Conservation (phyloP, 495 filamentous ascomycete species). For the Tuber calosporum region DNA sequence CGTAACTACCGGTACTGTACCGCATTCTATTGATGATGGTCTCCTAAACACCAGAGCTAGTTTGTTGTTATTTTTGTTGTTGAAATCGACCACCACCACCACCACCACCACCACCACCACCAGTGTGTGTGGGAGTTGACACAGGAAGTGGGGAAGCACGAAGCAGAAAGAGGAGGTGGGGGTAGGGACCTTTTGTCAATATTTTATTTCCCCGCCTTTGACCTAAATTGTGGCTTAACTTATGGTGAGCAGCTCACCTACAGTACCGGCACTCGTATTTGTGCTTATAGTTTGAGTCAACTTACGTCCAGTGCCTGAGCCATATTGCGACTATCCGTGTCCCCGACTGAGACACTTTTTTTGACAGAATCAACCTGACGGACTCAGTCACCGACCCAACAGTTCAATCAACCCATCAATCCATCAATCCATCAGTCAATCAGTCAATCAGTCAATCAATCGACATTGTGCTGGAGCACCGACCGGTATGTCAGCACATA, state of each 20-base stretch:
- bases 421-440: too few species aligned
- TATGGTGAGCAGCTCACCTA: neutral
- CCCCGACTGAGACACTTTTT: neutral
- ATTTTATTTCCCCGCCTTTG: neutral
- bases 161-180: neutral
- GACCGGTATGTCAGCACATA: neutral
- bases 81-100: neutral
- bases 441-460: neutral
- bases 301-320: neutral
- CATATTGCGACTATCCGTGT: neutral
- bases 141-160: neutral
- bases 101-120: too few species aligned
- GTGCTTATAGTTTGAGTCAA: neutral
- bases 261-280: neutral
- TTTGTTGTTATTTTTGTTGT: constrained; percentile 1
- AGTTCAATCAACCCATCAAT: too few species aligned
- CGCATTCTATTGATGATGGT: too few species aligned
- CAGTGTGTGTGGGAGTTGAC: neutral
- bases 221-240: neutral
- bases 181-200: neutral
- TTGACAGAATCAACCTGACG: too few species aligned
- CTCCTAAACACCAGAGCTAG: neutral
- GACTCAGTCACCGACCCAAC: too few species aligned
- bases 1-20: neutral
- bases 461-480: neutral